Percentiles rank a stretch among this genome's conserved stretches.
Conservation (phyloP, 1,284 basidiomycete species). For the Trichosporon ovoides region DNA sequence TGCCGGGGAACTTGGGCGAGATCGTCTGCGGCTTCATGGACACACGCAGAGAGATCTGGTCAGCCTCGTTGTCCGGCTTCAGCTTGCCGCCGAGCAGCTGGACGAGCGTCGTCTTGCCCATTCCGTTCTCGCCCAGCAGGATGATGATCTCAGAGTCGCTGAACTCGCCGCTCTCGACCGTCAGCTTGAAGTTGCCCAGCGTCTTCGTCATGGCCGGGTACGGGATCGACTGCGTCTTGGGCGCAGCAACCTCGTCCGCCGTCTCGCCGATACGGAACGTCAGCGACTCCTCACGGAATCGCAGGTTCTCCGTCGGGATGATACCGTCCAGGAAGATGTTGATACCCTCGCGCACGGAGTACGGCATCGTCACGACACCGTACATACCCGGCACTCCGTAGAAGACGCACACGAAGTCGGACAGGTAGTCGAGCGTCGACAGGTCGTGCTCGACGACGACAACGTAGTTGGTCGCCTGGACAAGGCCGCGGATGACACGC, state of each 20-base stretch:
- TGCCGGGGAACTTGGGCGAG: conserved; percentile 89
- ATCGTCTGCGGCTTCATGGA: conserved; percentile 87
- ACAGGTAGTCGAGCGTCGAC: conserved; percentile 92
- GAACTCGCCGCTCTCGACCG: conserved; percentile 78
- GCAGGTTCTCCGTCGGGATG: conserved; percentile 95
- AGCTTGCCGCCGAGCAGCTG: conserved; percentile 81
- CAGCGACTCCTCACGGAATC: conserved; percentile 88
- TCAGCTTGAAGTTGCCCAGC: conserved; percentile 84
- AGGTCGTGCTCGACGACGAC: conserved; percentile 97
- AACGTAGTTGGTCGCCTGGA: conserved; percentile 77
- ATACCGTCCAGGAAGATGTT: conserved; percentile 97
- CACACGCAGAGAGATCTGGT: conserved; percentile 67
- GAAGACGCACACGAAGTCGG: conserved; percentile 92
- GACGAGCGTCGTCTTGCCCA: conserved; percentile 95
- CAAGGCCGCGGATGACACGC: conserved; percentile 82
- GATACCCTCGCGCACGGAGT: conserved; percentile 94
- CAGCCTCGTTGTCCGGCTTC: conserved; percentile 72
- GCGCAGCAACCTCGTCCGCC: conserved; percentile 73
- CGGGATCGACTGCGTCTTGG: conserved; percentile 76
- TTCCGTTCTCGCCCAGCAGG: conserved; percentile 95
- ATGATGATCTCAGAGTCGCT: conserved; percentile 97
- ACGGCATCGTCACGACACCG: conserved; percentile 96
- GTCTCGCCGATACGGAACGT: conserved; percentile 95
- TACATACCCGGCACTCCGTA: conserved; percentile 97
- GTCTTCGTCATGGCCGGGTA: conserved; percentile 97